phyloP scores from a whole-genome alignment of 192 early-diverging fungal species.

The Phycomyces blakesleeanus region DNA sequence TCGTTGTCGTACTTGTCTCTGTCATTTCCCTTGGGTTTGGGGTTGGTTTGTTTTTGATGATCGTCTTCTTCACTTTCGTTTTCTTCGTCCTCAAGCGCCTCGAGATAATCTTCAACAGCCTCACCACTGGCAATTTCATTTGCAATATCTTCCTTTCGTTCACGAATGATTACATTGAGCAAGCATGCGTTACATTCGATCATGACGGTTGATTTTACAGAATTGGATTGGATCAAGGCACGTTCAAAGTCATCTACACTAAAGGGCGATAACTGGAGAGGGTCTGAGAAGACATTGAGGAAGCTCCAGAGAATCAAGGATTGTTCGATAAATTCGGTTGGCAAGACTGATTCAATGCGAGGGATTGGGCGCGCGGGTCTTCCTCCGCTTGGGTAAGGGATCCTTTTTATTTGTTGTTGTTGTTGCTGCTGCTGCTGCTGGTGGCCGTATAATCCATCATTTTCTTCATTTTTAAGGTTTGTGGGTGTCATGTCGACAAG shows the following conservation, averaged over 20 bases:
- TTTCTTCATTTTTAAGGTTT: conserved; percentile 29
- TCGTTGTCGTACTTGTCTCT: no score
- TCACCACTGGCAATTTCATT: conserved; percentile 25
- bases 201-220: conserved; percentile 41
- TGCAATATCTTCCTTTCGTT: conserved; percentile 30
- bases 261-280: conserved; percentile 65
- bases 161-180: conserved; percentile 47
- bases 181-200: conserved; percentile 44
- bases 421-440: not conserved
- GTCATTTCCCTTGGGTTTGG: no score
- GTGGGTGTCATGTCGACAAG: conserved; percentile 24
- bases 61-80: no score
- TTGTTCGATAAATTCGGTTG: conserved; percentile 37
- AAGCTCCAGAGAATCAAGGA: conserved; percentile 68
- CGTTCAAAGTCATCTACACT: conserved; percentile 76
- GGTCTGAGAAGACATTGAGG: conserved; percentile 55
- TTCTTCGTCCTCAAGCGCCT: not conserved
- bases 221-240: conserved; percentile 52
- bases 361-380: conserved; percentile 42
- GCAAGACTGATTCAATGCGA: conserved; percentile 44
- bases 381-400: conserved; percentile 22
- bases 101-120: conserved; percentile 18
- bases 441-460: no score
- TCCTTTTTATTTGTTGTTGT: conserved; percentile 10
- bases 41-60: no score